Base-by-base conservation (phyloP, 2,329 filamentous ascomycete genomes). In the Sclerotinia borealis region DNA sequence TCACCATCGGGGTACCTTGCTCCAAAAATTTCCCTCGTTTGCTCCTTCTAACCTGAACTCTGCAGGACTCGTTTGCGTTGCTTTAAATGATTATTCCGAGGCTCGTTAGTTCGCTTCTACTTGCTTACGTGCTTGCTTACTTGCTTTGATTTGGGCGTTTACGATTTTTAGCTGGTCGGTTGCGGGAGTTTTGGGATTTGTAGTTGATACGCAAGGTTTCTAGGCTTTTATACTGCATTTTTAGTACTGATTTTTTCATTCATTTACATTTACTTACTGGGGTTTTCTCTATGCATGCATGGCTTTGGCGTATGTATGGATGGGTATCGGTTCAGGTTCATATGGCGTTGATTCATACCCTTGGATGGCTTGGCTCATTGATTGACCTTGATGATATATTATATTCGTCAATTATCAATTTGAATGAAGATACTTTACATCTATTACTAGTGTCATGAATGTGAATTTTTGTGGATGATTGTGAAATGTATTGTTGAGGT, bases 1-100 rank as follows among this genome's bases (percentile, higher is more conserved):
- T 0, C 88, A 91, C 73, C 88, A 91, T 73, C 80, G 88, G 10
- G 88, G 88, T 41, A 85, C 86, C 37, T 63, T 36, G 1, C 25
- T 27, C 29, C 31, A 52, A 27, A 25, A 19, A 36, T 58, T 22
- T 25, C 11, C 31, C 15, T 27, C 19, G 19, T 11, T 15, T 9
- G 7, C 11, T 13, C 25, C 31, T 39, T 34, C 36, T 56, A 37
- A 37, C 36, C 9, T 55, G 9, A 59, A 7, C 43, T 19, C 8
- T 25, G 8, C 45, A 67, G 65, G 65, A 25, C 62, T 70, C 1
- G 87, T 90, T 0, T 90, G 87, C 71, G 88, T 91, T 59, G 88
- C 88, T 13, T 74, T 91, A 68, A 91, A 91, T 70, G 88, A 91
- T 69, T 85, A 85, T 69, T 72, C 70, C 1, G 71, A 73, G 39